Conservation (phyloP, 768 basidiomycete species). For the Calocera viscosa region DNA sequence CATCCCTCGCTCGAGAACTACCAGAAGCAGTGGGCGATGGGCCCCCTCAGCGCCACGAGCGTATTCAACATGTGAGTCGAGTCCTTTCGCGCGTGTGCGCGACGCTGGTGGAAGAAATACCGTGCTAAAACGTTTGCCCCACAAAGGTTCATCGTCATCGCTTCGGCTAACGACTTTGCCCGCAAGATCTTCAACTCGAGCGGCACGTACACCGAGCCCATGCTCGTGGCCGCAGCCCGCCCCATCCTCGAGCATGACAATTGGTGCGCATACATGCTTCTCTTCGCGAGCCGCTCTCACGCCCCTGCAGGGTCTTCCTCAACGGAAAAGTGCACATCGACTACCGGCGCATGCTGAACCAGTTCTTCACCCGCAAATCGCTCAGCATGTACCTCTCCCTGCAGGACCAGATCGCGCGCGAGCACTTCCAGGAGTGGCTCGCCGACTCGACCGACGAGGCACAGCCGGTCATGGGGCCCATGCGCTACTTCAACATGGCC, state of each 20-base stretch:
- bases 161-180: conserved; percentile 81
- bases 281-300: not conserved
- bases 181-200: conserved; percentile 88
- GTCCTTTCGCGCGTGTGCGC: not conserved
- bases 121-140: not conserved
- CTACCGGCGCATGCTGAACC: conserved; percentile 81
- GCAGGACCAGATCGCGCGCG: conserved; percentile 71
- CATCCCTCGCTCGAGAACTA: conserved; percentile 86
- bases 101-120: no score
- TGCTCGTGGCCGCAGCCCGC: conserved; percentile 86
- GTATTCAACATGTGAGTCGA: conserved; percentile 82
- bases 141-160: conserved; percentile 95
- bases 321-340: conserved; percentile 88
- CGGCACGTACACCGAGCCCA: conserved; percentile 83
- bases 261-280: conserved; percentile 42
- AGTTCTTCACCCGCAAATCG: conserved; percentile 87
- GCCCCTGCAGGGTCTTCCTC: conserved; percentile 72
- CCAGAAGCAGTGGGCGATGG: conserved; percentile 83
- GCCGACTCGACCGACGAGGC: conserved; percentile 30
- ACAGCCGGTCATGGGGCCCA: conserved; percentile 60
- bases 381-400: conserved; percentile 77
- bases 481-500: conserved; percentile 92
- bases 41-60: conserved; percentile 74
- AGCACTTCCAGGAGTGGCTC: conserved; percentile 66
- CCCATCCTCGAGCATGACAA: conserved; percentile 72